Evolutionary conservation across 306 rosid species (phyloP).

Genomic region (Carpinus fangiana): DNA sequence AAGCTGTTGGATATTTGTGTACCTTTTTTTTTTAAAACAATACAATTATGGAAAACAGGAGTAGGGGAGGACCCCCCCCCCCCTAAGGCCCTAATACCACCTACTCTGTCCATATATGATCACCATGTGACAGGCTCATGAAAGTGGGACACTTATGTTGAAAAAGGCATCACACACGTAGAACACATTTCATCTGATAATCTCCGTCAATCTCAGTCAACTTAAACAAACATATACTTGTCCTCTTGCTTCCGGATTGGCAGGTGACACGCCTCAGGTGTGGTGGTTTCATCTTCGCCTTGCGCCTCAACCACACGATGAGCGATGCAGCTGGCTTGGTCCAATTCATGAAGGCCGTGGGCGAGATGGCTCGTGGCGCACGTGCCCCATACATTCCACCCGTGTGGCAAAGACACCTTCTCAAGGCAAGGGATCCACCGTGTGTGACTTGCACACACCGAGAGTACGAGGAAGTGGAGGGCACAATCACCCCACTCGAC

Average conservation of each 20-base stretch:
- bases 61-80: too few species aligned
- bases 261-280: constrained; percentile 46
- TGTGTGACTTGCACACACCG: constrained; percentile 41
- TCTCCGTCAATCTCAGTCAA: too few species aligned
- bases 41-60: too few species aligned
- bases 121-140: too few species aligned
- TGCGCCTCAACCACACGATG: constrained; percentile 59
- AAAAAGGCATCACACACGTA: too few species aligned
- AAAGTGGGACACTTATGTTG: too few species aligned
- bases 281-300: constrained; percentile 52
- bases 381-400: constrained; percentile 35
- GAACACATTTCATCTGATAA: neutral
- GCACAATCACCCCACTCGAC: constrained; percentile 45
- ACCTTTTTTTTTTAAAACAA: too few species aligned
- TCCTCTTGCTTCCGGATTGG: neutral
- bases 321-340: constrained; percentile 45
- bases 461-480: constrained; percentile 48
- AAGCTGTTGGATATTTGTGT: too few species aligned
- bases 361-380: constrained; percentile 49
- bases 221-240: too few species aligned
- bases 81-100: too few species aligned
- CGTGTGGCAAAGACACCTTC: constrained; percentile 42
- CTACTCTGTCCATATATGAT: neutral
- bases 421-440: constrained; percentile 45
- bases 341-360: constrained; percentile 50